phyloP scores from a whole-genome alignment of 2,329 filamentous ascomycete species.

The Alternaria hordeiaustralica region DNA sequence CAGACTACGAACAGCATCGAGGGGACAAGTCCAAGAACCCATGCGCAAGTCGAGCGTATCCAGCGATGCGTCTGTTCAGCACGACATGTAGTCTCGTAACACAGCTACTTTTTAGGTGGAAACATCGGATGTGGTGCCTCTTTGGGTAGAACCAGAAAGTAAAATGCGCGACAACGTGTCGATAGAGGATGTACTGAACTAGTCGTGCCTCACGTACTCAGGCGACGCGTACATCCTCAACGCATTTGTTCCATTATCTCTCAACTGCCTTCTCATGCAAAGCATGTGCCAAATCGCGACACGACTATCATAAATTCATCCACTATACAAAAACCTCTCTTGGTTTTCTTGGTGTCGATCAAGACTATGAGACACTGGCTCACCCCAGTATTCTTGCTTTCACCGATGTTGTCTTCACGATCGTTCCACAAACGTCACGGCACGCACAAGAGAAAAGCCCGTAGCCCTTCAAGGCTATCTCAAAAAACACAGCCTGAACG shows the following conservation, averaged over 20 bases:
- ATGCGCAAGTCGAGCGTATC: not conserved
- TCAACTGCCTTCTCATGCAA: not conserved
- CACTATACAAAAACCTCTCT: not conserved
- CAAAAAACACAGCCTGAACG: conserved; percentile 1
- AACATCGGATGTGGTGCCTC: not conserved
- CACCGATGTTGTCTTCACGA: not conserved
- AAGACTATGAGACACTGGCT: not conserved
- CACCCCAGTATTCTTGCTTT: not conserved
- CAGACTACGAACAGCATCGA: not conserved
- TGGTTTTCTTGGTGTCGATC: not conserved
- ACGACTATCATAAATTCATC: not conserved
- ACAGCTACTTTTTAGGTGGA: not conserved
- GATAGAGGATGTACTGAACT: not conserved
- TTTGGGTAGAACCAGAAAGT: not conserved
- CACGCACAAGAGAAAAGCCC: not conserved
- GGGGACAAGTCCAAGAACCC: not conserved
- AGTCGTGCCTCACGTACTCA: not conserved
- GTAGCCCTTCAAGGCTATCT: conserved; percentile 1
- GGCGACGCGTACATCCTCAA: not conserved
- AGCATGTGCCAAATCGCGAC: not conserved
- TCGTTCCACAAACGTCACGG: conserved; percentile 8
- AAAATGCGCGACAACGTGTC: not conserved
- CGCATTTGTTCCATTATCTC: not conserved
- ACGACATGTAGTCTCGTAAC: not conserved
- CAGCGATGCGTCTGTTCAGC: not conserved